Conservation (phyloP, 2,329 filamentous ascomycete species). For the Penicillium sp. region DNA sequence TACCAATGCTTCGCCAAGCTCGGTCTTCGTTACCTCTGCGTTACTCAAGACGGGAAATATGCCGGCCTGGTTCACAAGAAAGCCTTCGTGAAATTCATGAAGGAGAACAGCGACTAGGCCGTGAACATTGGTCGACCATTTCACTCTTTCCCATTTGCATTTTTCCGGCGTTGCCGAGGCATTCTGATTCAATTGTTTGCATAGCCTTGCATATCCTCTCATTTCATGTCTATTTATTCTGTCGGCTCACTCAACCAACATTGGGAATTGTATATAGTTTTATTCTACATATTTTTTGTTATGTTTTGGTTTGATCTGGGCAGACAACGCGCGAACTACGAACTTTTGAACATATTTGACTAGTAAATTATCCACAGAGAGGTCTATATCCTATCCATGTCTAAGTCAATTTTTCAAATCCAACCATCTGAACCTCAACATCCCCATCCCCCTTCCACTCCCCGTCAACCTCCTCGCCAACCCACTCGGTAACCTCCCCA, state of each 20-base stretch:
- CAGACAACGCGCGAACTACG: background rate
- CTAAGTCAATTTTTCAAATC: conserved; percentile 39
- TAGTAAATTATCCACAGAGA: background rate
- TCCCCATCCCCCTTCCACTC: conserved; percentile 51
- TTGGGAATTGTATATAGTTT: conserved; percentile 1
- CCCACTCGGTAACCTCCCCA: conserved; percentile 41
- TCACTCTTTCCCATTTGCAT: conserved; percentile 7
- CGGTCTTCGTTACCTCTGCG: conserved; percentile 87
- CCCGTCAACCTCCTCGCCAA: conserved; percentile 41
- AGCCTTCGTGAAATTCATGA: conserved; percentile 90
- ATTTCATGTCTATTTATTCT: background rate
- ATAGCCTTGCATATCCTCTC: conserved; percentile 20
- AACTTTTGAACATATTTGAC: background rate
- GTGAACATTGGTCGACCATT: background rate
- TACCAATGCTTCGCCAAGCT: conserved; percentile 97
- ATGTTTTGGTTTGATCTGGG: background rate
- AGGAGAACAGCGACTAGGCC: conserved; percentile 65
- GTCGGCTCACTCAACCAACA: background rate
- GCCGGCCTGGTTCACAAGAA: conserved; percentile 97
- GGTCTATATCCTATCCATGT: background rate
- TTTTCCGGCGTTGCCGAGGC: conserved; percentile 1
- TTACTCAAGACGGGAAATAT: conserved; percentile 78
- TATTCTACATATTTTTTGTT: background rate
- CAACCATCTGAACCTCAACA: conserved; percentile 49
- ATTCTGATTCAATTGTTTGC: conserved; percentile 6